Percentiles rank a stretch among this genome's conserved stretches.
Conservation (phyloP, 1,284 basidiomycete species). For the Fomitopsis pinicola region DNA sequence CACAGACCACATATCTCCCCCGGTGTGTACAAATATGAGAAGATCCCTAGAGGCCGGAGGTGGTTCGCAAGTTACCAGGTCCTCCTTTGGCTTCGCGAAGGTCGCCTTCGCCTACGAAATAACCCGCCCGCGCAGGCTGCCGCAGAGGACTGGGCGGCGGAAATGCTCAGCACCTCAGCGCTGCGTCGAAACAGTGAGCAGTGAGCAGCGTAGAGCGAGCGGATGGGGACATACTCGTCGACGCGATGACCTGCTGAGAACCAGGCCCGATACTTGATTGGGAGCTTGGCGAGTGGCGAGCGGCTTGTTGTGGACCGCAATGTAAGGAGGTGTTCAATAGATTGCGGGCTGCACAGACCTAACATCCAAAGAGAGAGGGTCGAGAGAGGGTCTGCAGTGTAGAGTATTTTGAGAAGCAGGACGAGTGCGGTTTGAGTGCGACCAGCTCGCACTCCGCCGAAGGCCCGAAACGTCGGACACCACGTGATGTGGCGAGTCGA, state of each 20-base stretch:
- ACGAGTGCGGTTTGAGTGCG: too few species aligned
- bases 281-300: too few species aligned
- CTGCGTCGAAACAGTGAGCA: constrained; percentile 72
- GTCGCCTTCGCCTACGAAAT: constrained; percentile 30
- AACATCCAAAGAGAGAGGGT: too few species aligned
- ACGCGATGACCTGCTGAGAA: constrained; percentile 34
- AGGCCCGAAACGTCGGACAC: too few species aligned
- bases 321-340: too few species aligned
- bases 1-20: constrained; percentile 50
- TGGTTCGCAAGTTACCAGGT: constrained; percentile 61
- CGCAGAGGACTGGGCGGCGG: constrained; percentile 47
- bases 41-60: constrained; percentile 57
- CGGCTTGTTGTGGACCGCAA: too few species aligned
- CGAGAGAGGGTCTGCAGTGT: too few species aligned
- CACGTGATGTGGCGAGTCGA: too few species aligned
- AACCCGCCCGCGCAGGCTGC: neutral
- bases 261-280: too few species aligned
- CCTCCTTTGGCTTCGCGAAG: constrained; percentile 54
- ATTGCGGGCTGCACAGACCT: too few species aligned
- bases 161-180: constrained; percentile 80
- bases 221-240: constrained; percentile 21
- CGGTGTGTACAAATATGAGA: constrained; percentile 50
- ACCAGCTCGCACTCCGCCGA: too few species aligned
- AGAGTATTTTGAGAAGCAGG: too few species aligned
- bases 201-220: constrained; percentile 34